Conservation (phyloP, 768 basidiomycete genomes). For the Rhodotorula babjevae region DNA sequence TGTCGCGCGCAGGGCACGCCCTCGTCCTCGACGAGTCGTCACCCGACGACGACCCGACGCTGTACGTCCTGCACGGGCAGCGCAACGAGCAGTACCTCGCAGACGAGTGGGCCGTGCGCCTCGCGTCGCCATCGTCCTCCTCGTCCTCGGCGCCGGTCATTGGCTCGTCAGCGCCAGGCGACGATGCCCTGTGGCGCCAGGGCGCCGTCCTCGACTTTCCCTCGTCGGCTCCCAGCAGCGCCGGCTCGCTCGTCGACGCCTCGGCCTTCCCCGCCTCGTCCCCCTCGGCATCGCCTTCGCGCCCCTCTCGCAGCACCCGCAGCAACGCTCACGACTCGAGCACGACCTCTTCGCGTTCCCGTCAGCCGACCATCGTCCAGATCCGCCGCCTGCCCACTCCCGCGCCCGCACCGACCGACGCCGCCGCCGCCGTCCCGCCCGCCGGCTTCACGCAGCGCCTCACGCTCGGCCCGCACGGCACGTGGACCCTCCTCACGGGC, state of each 20-base stretch:
- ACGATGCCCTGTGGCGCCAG: conserved; percentile 17
- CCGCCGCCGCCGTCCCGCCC: not conserved
- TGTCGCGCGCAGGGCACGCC: conserved; percentile 40
- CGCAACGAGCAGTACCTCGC: conserved; percentile 35
- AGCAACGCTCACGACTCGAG: not conserved
- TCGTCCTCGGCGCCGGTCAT: too few species aligned
- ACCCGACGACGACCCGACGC: conserved; percentile 1
- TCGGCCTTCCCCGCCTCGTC: conserved; percentile 7
- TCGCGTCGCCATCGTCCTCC: not conserved
- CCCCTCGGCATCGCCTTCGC: conserved; percentile 21
- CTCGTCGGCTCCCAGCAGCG: not conserved
- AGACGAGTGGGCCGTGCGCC: conserved; percentile 37
- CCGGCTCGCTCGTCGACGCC: conserved; percentile 10
- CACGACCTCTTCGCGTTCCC: too few species aligned
- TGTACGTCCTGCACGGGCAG: conserved; percentile 39
- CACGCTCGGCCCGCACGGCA: conserved; percentile 4
- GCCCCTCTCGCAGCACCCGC: not conserved
- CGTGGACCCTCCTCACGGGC: conserved; percentile 36
- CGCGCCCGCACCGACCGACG: not conserved
- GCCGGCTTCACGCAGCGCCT: conserved; percentile 32
- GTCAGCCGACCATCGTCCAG: conserved; percentile 18
- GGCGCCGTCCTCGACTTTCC: conserved; percentile 30
- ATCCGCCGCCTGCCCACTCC: conserved; percentile 10
- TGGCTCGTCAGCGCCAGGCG: too few species aligned
- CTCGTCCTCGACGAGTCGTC: conserved; percentile 29